These are phyloP conservation scores for Hypoxylon lienhwacheense DNA, from an alignment of 495 filamentous ascomycete species.

Conservation along the genomic window DNA sequence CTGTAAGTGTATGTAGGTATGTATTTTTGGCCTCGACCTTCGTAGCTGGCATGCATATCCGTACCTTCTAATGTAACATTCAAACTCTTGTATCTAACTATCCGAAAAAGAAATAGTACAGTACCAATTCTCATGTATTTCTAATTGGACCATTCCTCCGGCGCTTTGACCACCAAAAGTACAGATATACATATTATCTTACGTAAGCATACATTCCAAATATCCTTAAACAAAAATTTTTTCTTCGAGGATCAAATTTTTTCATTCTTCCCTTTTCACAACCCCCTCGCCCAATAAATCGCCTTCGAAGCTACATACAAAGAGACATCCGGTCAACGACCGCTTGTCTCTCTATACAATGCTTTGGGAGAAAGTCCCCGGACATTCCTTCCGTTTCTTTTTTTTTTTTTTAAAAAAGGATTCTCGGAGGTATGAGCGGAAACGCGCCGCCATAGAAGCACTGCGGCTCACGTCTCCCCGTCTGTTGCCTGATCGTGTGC, in stretches of 20 bases:
- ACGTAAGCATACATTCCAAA: too few species aligned
- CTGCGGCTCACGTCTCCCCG: slow-evolving; percentile 59
- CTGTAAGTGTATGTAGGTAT: too few species aligned
- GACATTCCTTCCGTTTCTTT: slow-evolving; percentile 87
- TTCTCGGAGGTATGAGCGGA: slow-evolving; percentile 68
- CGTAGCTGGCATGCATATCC: too few species aligned
- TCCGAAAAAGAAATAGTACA: neutral
- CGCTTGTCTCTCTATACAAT: slow-evolving; percentile 45
- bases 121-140: too few species aligned
- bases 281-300: slow-evolving; percentile 98
- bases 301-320: slow-evolving; percentile 99
- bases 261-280: slow-evolving; percentile 50
- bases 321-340: slow-evolving; percentile 56
- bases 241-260: neutral
- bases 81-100: neutral
- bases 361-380: slow-evolving; percentile 99
- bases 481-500: slow-evolving; percentile 64
- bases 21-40: too few species aligned
- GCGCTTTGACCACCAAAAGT: neutral
- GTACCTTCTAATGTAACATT: too few species aligned
- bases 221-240: neutral
- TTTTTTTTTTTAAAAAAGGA: too few species aligned
- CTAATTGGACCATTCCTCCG: neutral
- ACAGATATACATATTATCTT: neutral
- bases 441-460: slow-evolving; percentile 99